Evolutionary conservation across 2,329 filamentous ascomycete genomes (phyloP).

Genomic region (Leptographium lundbergii): DNA sequence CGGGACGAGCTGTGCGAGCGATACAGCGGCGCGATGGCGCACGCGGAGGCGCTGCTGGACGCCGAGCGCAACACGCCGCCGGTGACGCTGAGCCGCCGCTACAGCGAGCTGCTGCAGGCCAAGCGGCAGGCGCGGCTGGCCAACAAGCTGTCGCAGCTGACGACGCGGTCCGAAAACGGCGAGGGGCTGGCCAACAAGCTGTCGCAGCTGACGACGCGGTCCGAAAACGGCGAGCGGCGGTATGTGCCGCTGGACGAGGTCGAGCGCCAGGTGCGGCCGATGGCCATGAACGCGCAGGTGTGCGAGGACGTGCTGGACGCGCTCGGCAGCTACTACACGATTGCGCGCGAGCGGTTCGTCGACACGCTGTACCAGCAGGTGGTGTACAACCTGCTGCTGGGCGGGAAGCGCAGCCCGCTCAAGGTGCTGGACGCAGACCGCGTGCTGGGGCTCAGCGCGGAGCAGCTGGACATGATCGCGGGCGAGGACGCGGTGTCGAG

Average conservation of each 20-base stretch:
- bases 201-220: conserved; percentile 2
- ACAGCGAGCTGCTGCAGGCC: conserved; percentile 27
- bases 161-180: neutral
- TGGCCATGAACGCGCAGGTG: conserved; percentile 11
- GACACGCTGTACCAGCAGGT: conserved; percentile 46
- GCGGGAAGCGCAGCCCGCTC: conserved; percentile 35
- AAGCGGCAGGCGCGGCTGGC: conserved; percentile 12
- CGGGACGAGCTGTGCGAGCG: conserved; percentile 28
- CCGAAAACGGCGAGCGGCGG: neutral
- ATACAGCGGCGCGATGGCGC: conserved; percentile 35
- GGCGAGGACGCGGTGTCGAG: conserved; percentile 37
- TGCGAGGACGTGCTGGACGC: conserved; percentile 45
- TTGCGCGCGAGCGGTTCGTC: conserved; percentile 47
- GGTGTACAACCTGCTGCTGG: conserved; percentile 39
- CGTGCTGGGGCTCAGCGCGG: conserved; percentile 31
- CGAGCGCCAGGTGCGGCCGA: conserved; percentile 3
- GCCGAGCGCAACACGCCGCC: conserved; percentile 35
- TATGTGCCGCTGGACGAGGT: neutral
- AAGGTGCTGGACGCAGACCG: conserved; percentile 37
- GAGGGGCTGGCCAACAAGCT: neutral
- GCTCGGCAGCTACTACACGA: conserved; percentile 48
- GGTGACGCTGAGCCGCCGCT: conserved; percentile 39
- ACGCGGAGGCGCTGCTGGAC: conserved; percentile 36
- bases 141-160: conserved; percentile 4
- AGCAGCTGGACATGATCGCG: conserved; percentile 41